Evolutionary conservation across 331 rosid genomes (phyloP), one percentile per base, ranked within the genome.

Genomic region (Pyrus hybrid): DNA sequence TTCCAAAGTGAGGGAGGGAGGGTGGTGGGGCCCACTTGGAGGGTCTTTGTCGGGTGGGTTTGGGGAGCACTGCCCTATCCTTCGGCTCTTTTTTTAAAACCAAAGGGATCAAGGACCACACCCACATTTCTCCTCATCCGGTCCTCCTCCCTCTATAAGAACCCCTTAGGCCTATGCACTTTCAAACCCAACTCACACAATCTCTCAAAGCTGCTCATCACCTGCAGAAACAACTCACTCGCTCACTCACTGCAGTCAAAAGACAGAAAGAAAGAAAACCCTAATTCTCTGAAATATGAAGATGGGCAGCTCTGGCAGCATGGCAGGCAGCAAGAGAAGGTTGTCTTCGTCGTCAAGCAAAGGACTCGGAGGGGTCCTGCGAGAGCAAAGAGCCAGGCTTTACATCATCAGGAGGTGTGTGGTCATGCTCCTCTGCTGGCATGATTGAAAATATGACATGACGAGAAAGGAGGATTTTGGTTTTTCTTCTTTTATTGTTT

Each of bases 361-460:
- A 88, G 97, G 98, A 37, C 61, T 91, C 62, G 96, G 96, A 30
- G 96, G 96, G n/a, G 96, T 73, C 54, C 79, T 94, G 0, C 90
- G 88, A 58, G 93, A 94, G 79, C 98, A 90, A 67, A 88, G 97
- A 58, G 97, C 96, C 49, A 87, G 80, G 85, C 88, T 94, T 35
- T 94, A 94, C 82, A 94, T 94, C 9, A 94, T 94, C 18, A 90
- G 97, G 81, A 90, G 98, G 77, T 94, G 98, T 80, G 98, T 94
- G 63, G 91, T 94, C 69, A 91, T 94, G 98, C 98, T 94, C 49
- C 97, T 94, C 56, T 94, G 98, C 56, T 94, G 98, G 98, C 97
- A 93, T 84, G 98, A 93, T 21, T 93, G 25, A 22, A 23, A n/a
- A 4, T 5, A 41, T 3, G 14, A n/a, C n/a, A 20, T 66, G 2